Evolutionary conservation across 306 rosid species (phyloP).

Genomic region (Cucurbita moschata): DNA sequence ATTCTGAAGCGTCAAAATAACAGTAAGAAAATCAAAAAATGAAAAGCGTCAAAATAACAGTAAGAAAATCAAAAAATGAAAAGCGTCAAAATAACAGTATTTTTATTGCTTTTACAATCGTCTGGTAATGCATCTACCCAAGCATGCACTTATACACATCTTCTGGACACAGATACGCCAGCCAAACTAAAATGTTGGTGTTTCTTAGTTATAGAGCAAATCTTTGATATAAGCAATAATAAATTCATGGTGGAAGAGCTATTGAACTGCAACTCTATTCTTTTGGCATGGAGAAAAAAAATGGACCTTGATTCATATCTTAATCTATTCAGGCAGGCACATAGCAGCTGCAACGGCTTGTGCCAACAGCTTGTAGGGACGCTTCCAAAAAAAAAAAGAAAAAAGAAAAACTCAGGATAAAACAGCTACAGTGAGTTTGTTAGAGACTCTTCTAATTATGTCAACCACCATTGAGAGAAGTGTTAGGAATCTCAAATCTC

Average conservation of each 20-base stretch:
- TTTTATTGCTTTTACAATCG: neutral
- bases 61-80: neutral
- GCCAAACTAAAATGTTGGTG: neutral
- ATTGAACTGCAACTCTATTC: neutral
- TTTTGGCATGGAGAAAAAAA: neutral
- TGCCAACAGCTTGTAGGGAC: neutral
- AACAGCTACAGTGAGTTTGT: neutral
- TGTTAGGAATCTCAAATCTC: too few relatives aligned
- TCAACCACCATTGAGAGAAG: neutral
- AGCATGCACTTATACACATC: neutral
- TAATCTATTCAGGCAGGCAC: neutral
- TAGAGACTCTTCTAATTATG: neutral
- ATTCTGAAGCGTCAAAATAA: neutral
- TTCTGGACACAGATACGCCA: neutral
- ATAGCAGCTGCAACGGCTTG: neutral
- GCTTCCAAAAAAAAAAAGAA: neutral
- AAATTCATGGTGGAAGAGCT: neutral
- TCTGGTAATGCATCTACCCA: neutral
- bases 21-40: neutral
- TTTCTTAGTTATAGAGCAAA: neutral
- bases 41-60: neutral
- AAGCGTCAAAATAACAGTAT: neutral
- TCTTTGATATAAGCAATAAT: neutral
- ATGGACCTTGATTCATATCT: neutral
- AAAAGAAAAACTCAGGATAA: neutral